phyloP scores from a whole-genome alignment of 768 basidiomycete species.

The Trametes coccinea region DNA sequence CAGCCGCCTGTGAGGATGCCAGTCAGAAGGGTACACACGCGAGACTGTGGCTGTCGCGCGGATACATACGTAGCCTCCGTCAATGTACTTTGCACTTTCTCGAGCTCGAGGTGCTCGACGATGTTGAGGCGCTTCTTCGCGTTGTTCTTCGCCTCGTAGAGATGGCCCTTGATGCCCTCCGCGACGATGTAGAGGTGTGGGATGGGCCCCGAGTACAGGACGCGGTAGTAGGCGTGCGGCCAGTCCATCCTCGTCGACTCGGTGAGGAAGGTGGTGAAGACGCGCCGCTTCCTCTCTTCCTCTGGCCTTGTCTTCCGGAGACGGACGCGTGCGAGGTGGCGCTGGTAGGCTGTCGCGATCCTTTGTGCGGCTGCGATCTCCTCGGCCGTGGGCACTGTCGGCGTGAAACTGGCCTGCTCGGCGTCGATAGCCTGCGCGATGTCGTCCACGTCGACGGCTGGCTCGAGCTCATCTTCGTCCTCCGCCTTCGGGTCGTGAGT shows the following conservation, averaged over 20 bases:
- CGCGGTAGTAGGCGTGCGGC: slow-evolving; percentile 35
- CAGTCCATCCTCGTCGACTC: slow-evolving; percentile 28
- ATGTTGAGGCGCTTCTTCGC: slow-evolving; percentile 35
- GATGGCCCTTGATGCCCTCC: slow-evolving; percentile 33
- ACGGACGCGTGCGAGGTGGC: neutral
- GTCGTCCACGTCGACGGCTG: slow-evolving; percentile 5
- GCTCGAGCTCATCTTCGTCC: slow-evolving; percentile 10
- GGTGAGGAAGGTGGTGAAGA: neutral
- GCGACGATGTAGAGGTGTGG: slow-evolving; percentile 45
- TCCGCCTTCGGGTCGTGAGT: slow-evolving; percentile 20
- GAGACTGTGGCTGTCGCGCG: neutral
- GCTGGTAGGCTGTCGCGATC: slow-evolving; percentile 7
- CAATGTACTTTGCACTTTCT: slow-evolving; percentile 5
- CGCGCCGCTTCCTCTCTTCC: slow-evolving; percentile 5
- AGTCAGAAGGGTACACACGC: neutral
- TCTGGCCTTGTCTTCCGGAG: neutral
- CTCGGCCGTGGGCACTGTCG: neutral
- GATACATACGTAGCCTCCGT: slow-evolving; percentile 37
- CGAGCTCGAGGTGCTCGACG: slow-evolving; percentile 28
- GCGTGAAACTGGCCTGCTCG: neutral
- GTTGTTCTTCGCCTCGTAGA: slow-evolving; percentile 33
- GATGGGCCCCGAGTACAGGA: slow-evolving; percentile 39
- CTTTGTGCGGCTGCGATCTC: slow-evolving; percentile 13
- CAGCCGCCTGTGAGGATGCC: neutral
- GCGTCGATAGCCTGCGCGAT: slow-evolving; percentile 10